phyloP scores from a whole-genome alignment of 2,329 filamentous ascomycete species.

The Aspergillus carbonarius region DNA sequence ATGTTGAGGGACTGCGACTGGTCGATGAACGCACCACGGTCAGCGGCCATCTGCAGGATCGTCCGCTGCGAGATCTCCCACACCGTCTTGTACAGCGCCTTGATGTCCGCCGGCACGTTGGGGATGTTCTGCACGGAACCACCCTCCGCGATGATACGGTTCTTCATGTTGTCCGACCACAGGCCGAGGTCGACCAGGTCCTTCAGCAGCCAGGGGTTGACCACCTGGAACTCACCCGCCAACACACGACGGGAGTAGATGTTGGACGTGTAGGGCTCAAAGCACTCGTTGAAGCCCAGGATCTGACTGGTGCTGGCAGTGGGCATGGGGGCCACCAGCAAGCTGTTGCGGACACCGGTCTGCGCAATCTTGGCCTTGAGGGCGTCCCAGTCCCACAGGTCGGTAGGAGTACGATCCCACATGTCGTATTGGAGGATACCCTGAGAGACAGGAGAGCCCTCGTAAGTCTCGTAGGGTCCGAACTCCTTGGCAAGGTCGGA shows the following conservation, averaged over 20 bases:
- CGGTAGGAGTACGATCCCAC: conserved; percentile 91
- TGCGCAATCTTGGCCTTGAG: conserved; percentile 90
- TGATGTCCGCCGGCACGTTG: conserved; percentile 94
- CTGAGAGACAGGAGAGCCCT: conserved; percentile 90
- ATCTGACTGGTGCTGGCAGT: conserved; percentile 98
- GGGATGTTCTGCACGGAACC: conserved; percentile 96
- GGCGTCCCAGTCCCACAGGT: conserved; percentile 93
- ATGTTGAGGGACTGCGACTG: conserved; percentile 99
- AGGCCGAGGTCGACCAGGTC: conserved; percentile 96
- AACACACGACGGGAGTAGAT: conserved; percentile 98
- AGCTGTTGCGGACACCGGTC: conserved; percentile 90
- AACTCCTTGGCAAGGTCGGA: conserved; percentile 79
- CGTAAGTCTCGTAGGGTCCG: conserved; percentile 84
- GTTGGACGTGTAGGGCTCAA: conserved; percentile 99
- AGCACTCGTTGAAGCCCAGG: conserved; percentile 98
- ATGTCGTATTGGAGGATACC: conserved; percentile 98
- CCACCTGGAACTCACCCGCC: conserved; percentile 97
- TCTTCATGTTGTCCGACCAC: conserved; percentile 99
- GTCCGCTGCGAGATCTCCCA: conserved; percentile 98
- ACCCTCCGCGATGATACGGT: conserved; percentile 96
- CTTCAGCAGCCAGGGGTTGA: conserved; percentile 98
- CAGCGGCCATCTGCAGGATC: conserved; percentile 96
- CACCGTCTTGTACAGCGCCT: conserved; percentile 97
- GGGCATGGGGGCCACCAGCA: conserved; percentile 95
- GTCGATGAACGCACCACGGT: conserved; percentile 97